A percentile compares a stretch with the other conserved stretches of the same genome.
Evolutionary conservation across 306 rosid genomes (phyloP).

Genomic region (Trichosanthes cucumerina): DNA sequence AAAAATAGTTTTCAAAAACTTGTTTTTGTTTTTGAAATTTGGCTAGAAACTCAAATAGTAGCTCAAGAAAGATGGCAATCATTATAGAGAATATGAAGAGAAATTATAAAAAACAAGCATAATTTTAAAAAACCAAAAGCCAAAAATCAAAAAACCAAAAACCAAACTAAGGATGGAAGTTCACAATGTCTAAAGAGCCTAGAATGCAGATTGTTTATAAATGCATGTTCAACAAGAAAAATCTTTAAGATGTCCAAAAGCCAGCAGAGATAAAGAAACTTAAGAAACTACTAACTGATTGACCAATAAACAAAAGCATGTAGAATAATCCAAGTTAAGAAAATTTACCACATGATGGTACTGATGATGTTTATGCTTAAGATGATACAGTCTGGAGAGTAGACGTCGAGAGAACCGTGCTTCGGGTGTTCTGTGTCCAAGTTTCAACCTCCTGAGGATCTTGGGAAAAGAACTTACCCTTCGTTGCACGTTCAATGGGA

Average conservation of each 20-base stretch:
- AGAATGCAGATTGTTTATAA: not conserved
- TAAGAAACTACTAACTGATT: not conserved
- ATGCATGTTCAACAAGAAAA: not conserved
- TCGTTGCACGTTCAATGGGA: slow-evolving; percentile 59
- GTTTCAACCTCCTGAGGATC: slow-evolving; percentile 9
- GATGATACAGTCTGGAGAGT: slow-evolving; percentile 32
- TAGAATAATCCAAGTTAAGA: not conserved
- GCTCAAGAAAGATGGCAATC: too few relatives aligned
- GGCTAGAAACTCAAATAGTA: too few relatives aligned
- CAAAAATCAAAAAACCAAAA: too few relatives aligned
- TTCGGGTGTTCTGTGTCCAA: slow-evolving; percentile 47
- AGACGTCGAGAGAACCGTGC: slow-evolving; percentile 36
- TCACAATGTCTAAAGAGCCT: not conserved
- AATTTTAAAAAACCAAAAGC: too few relatives aligned
- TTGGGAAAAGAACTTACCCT: slow-evolving; percentile 36
- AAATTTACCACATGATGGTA: slow-evolving; percentile 68
- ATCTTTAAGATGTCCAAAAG: not conserved
- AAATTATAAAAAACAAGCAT: too few relatives aligned
- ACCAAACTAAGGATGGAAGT: not conserved
- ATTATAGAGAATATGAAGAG: too few relatives aligned
- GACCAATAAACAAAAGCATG: not conserved
- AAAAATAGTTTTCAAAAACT: too few relatives aligned
- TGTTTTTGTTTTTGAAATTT: too few relatives aligned
- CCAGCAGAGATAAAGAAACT: not conserved
- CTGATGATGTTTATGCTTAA: slow-evolving; percentile 38